Base-by-base conservation (phyloP, 805 yeast genomes). In the Spathaspora passalidarum region DNA sequence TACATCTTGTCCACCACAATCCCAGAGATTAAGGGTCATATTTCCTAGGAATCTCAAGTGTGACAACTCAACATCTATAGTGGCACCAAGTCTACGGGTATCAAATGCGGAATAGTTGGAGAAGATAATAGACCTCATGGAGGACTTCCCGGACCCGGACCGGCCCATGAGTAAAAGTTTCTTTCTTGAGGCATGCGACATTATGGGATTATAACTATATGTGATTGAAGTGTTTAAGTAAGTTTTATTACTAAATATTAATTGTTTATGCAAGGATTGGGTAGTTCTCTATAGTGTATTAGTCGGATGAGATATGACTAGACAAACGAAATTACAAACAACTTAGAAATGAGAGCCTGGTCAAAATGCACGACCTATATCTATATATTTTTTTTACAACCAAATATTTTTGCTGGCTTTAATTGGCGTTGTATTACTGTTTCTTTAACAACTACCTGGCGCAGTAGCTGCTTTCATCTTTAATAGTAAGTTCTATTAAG, bases 51-150 rank as follows among this genome's bases (percentile, higher is more conserved):
- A 91, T 42, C 98, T 73, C 46, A 94, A 69, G 66, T 92, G 96
- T 2, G 97, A 89, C 61, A 94, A 97, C 61, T 94, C 99, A n/a
- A 94, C 97, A 60, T 94, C 99, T 47, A 94, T 91, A 0, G 99
- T 94, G 9, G 99, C 98, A 1, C 98, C 98, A 11, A 94, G 68
- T 47, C 98, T 75, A 52, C 98, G 77, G 2, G 99, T 94, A 61
- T 94, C 99, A 60, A 92, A 88, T 0, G 99, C 99, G 1, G 96
- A 88, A 65, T 94, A 94, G 61, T 94, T 94, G 56, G 95, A 84
- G 65, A 94, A 94, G 54, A 94, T 94, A 50, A 94, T 92, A 39
- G 96, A 88, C 56, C 98, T 76, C 99, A 94, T 94, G 1, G 97
- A 90, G 2, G 97, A 89, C 64, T 94, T 94, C 1, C 99, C 99